Percentiles rank a stretch among this genome's conserved stretches.
Conservation (phyloP, 148 eudicot species). For the Chenopodium berlandieri region DNA sequence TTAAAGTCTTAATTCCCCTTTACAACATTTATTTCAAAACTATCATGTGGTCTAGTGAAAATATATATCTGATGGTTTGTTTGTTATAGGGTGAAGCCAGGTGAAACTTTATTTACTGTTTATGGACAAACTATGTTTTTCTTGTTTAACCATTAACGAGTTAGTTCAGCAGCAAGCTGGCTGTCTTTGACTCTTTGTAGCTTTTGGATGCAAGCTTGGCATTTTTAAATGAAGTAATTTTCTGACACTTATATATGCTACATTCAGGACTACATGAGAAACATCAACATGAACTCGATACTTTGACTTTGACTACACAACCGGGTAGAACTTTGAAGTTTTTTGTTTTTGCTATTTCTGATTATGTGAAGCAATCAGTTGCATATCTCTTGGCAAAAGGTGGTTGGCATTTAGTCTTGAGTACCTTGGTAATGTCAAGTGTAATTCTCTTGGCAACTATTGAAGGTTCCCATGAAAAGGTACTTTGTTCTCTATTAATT, state of each 20-base stretch:
- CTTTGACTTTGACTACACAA: conserved; percentile 65
- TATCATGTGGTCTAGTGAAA: not conserved
- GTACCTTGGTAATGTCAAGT: conserved; percentile 36
- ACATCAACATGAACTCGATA: conserved; percentile 72
- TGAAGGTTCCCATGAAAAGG: conserved; percentile 92
- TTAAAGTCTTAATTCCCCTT: too few species aligned
- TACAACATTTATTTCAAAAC: not conserved
- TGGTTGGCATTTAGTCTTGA: conserved; percentile 58
- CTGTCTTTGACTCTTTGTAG: not conserved
- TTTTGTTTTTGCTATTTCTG: conserved; percentile 61
- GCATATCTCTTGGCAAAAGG: conserved; percentile 66
- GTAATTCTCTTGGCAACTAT: conserved; percentile 50
- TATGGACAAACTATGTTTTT: not conserved
- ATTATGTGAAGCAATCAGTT: conserved; percentile 52
- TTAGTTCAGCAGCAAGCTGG: not conserved
- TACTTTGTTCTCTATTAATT: conserved; percentile 22
- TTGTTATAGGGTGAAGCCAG: not conserved
- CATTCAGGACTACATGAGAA: conserved; percentile 61
- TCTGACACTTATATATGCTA: conserved; percentile 22
- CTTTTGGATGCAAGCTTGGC: not conserved
- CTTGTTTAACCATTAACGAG: not conserved
- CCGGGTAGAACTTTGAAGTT: conserved; percentile 74
- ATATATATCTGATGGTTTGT: not conserved
- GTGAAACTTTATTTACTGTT: not conserved
- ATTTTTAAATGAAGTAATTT: not conserved